phyloP scores from a whole-genome alignment of 352 stramenopile genomes.

The Globisporangium yorkense region DNA sequence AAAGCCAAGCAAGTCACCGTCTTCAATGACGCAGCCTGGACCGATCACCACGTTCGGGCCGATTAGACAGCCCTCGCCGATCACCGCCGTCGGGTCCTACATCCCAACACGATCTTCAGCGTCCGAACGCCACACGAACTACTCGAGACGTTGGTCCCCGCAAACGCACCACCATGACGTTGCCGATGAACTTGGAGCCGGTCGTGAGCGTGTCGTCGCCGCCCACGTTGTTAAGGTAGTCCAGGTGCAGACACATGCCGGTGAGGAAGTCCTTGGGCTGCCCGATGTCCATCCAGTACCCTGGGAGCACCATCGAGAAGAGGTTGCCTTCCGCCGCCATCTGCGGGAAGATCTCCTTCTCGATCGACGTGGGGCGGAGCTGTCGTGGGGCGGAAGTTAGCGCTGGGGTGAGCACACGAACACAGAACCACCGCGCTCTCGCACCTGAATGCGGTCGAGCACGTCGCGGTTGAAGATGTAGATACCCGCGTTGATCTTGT shows the following conservation, averaged over 20 bases:
- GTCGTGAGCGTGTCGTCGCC: conserved; percentile 34
- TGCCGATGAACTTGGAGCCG: conserved; percentile 73
- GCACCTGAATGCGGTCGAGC: conserved; percentile 76
- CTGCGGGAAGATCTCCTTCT: conserved; percentile 88
- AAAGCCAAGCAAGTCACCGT: conserved; percentile 26
- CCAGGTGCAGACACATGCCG: conserved; percentile 83
- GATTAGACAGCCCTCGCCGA: conserved; percentile 77
- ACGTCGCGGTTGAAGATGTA: conserved; percentile 89
- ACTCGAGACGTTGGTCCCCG: neutral
- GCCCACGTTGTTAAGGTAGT: conserved; percentile 46
- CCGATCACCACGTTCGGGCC: conserved; percentile 84
- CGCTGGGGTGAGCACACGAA: neutral
- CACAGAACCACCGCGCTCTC: neutral
- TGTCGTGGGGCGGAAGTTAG: neutral
- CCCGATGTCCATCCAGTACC: conserved; percentile 91
- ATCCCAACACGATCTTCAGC: neutral
- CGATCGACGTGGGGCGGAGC: conserved; percentile 86
- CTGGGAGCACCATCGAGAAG: conserved; percentile 79
- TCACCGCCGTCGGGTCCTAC: conserved; percentile 61
- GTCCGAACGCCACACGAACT: neutral
- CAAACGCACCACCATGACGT: conserved; percentile 64
- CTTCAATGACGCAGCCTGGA: conserved; percentile 77
- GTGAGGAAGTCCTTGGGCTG: conserved; percentile 88
- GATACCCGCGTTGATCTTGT: conserved; percentile 89
- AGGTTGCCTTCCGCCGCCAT: conserved; percentile 86